Conservation (phyloP, 176 grass and related monocot genomes). For the Musa schizocarpa region DNA sequence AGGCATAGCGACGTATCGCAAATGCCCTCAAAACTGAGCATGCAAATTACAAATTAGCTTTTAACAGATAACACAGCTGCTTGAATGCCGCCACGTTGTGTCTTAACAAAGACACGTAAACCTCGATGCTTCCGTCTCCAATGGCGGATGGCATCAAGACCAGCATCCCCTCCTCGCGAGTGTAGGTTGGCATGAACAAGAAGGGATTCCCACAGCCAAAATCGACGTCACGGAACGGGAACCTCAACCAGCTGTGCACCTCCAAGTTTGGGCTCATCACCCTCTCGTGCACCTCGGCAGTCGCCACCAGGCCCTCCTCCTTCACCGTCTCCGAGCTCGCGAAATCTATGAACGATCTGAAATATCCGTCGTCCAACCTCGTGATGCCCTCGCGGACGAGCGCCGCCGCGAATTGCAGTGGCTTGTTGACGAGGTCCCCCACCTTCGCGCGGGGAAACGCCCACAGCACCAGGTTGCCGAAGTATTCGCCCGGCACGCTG, state of each 20-base stretch:
- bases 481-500: too few relatives aligned
- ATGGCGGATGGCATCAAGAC: conserved; percentile 19
- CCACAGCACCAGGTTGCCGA: too few relatives aligned
- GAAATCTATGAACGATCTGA: conserved; percentile 34
- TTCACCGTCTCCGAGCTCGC: conserved; percentile 16
- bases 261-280: conserved; percentile 25
- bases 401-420: conserved; percentile 1
- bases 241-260: conserved; percentile 33
- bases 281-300: conserved; percentile 2
- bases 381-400: conserved; percentile 15
- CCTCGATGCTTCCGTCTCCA: conserved; percentile 22
- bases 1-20: too few relatives aligned
- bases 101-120: conserved; percentile 19
- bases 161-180: conserved; percentile 26
- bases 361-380: conserved; percentile 27
- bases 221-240: conserved; percentile 27
- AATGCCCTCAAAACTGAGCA: too few relatives aligned
- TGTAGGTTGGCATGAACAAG: conserved; percentile 28
- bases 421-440: conserved; percentile 9
- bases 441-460: not conserved
- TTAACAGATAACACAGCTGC: conserved; percentile 10
- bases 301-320: conserved; percentile 19
- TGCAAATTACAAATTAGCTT: too few relatives aligned
- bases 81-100: conserved; percentile 18
- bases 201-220: conserved; percentile 28